A percentile compares a stretch with the other conserved stretches of the same genome.
These are phyloP conservation scores for Pontederia crassipes DNA, from an alignment of 176 grass and related monocot genomes.

Conservation along the genomic window DNA sequence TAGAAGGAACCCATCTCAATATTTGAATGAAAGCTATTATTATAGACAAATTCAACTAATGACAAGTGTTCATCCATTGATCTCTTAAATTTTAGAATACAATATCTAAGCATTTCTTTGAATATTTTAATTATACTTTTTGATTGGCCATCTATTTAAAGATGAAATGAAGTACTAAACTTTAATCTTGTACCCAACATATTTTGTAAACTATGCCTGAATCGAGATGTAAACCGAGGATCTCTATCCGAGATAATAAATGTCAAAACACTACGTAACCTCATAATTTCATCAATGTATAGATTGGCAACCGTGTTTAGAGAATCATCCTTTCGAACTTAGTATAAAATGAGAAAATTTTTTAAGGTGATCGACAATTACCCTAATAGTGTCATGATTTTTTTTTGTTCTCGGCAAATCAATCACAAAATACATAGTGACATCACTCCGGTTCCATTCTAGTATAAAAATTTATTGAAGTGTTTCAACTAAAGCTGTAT, in stretches of 20 bases:
- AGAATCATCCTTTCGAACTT: neutral
- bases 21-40: neutral
- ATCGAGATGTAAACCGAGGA: neutral
- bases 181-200: neutral
- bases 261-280: too few species aligned
- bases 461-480: neutral
- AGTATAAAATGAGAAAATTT: neutral
- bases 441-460: neutral
- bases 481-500: neutral
- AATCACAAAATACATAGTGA: slow-evolving; percentile 11
- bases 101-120: neutral
- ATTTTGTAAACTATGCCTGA: neutral
- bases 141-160: neutral
- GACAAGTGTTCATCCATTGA: neutral
- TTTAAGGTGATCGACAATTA: neutral
- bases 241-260: too few species aligned
- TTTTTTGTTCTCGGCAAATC: neutral
- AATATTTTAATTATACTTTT: neutral
- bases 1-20: neutral
- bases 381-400: slow-evolving; percentile 1
- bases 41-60: neutral
- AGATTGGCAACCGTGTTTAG: too few species aligned
- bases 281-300: too few species aligned
- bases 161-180: slow-evolving; percentile 1
- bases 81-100: neutral